Evolutionary conservation across 208 protist species (phyloP), one percentile per base, ranked within the genome.

Genomic region (Crithidia expoeki): DNA sequence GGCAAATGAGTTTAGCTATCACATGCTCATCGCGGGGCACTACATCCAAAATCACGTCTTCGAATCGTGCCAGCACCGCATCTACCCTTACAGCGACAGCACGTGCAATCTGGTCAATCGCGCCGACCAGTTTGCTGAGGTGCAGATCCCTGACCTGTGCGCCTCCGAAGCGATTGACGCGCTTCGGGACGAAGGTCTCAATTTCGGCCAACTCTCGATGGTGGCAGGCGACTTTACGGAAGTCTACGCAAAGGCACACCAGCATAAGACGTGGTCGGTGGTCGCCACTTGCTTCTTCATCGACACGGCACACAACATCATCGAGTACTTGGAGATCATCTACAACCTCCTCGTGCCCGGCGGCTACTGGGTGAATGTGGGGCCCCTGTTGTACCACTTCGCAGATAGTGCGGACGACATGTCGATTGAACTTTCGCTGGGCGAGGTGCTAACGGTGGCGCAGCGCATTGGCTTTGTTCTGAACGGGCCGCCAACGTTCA

Each of bases 1-100:
- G 80, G 98, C 96, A 23, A 98, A 98, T 80, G 98, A 99, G 74
- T 99, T 98, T 77, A 98, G 96, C 59, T 98, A 98, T 74, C 97
- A 98, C 81, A 99, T 99, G 97, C 90, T 99, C 49, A 89, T 99
- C 66, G 90, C 96, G 0, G 96, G 96, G 0, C 94, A 98, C 75
- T 98, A 97, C 76, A 91, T 99, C 27, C 91, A 99, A 47, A 99
- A 99, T 77, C 84, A 97, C 70, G 83, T 91, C 28, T 62, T 85
- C n/a, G 68, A 89, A 34, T 80, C 83, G 11, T 78, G 82, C 72
- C 83, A 97, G 69, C 88, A 98, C 70, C 56, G 53, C 21, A 92
- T 98, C 36, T 96, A 92, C 76, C 97, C 96, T 11, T 98, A 96
- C 70, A 87, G 94, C 61, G 92, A 98, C 66, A 93, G 95, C 72